Conservation (phyloP, 2,329 filamentous ascomycete species). For the Rachicladosporium sp. region DNA sequence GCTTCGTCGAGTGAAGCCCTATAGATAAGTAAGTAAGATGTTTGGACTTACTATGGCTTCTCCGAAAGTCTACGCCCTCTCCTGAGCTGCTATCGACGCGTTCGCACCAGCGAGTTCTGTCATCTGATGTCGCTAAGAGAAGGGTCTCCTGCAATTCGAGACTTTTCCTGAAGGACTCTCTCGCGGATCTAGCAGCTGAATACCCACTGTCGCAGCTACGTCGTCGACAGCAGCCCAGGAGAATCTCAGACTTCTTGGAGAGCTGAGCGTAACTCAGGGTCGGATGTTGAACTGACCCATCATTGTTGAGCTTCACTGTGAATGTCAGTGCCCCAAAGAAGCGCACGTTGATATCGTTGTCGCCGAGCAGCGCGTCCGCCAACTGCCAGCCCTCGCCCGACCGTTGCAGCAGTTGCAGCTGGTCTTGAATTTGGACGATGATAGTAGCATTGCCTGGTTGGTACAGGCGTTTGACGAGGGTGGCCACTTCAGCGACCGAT, state of each 20-base stretch:
- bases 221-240: conserved; percentile 1
- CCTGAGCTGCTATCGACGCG: too few species aligned
- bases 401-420: conserved; percentile 66
- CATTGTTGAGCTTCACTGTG: conserved; percentile 74
- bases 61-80: too few species aligned
- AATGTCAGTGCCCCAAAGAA: conserved; percentile 92
- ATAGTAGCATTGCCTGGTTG: conserved; percentile 32
- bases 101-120: too few species aligned
- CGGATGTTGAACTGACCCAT: conserved; percentile 20
- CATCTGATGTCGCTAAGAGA: too few species aligned
- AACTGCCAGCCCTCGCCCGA: conserved; percentile 76
- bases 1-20: conserved; percentile 39
- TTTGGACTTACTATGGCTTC: too few species aligned
- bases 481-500: conserved; percentile 10
- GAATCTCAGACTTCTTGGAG: not conserved
- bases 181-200: too few species aligned
- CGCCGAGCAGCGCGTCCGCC: conserved; percentile 60
- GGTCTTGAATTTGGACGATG: conserved; percentile 51
- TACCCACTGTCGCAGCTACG: too few species aligned
- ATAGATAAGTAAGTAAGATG: not conserved
- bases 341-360: conserved; percentile 60
- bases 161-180: too few species aligned
- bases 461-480: conserved; percentile 41
- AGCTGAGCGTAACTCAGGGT: conserved; percentile 12
- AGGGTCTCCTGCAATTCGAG: too few species aligned